phyloP scores from a whole-genome alignment of 257 asterid species.

The Primulina eburnea region DNA sequence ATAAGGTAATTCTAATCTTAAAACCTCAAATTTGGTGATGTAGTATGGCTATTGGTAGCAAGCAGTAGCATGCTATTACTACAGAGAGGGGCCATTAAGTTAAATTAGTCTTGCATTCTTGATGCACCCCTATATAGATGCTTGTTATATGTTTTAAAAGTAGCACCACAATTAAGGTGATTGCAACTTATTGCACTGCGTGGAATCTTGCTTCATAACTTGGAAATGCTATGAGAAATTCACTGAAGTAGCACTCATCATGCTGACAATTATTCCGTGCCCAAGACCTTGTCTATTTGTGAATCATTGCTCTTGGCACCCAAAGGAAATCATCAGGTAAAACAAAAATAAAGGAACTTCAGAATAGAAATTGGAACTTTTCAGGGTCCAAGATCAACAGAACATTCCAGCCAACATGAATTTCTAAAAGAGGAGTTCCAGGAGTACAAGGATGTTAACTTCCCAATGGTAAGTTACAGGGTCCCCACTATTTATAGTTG shows the following conservation, averaged over 20 bases:
- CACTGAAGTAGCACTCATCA: too few species aligned
- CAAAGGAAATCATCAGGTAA: too few species aligned
- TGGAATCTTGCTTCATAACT: not conserved
- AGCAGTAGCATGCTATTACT: conserved; percentile 1
- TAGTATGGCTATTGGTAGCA: not conserved
- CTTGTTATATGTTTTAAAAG: not conserved
- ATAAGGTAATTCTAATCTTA: too few species aligned
- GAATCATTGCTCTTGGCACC: too few species aligned
- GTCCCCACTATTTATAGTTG: not conserved
- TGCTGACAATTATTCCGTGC: too few species aligned
- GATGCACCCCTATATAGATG: not conserved
- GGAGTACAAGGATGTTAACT: not conserved
- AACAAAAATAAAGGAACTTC: too few species aligned
- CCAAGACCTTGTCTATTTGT: too few species aligned
- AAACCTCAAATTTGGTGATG: not conserved
- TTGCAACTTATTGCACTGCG: not conserved
- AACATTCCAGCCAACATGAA: too few species aligned
- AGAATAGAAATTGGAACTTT: too few species aligned
- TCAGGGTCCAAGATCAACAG: too few species aligned
- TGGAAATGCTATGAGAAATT: not conserved
- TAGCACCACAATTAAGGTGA: not conserved
- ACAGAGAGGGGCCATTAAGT: not conserved
- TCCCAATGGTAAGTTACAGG: conserved; percentile 5
- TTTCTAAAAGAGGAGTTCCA: too few species aligned
- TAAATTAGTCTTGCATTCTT: conserved; percentile 6